Evolutionary conservation across 2,329 filamentous ascomycete genomes (phyloP).

Genomic region (Aspergillus ibericus): DNA sequence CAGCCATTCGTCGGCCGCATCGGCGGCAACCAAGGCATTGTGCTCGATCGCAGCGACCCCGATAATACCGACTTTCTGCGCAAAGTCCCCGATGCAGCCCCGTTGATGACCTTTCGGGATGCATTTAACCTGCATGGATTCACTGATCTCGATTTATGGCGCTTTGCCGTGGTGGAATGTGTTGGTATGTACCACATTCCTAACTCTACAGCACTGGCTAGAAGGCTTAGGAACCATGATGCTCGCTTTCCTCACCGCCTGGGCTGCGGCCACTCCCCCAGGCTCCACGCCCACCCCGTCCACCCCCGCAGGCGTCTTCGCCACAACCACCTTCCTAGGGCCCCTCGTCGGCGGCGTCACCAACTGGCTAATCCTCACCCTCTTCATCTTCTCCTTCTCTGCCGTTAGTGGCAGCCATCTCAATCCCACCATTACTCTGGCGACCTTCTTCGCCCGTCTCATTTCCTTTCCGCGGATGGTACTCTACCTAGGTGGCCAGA

Average conservation of each 20-base stretch:
- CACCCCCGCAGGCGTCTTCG: conserved; percentile 26
- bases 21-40: conserved; percentile 12
- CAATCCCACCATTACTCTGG: conserved; percentile 56
- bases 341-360: conserved; percentile 39
- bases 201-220: too few relatives aligned
- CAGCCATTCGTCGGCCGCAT: conserved; percentile 13
- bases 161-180: conserved; percentile 44
- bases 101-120: conserved; percentile 29
- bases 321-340: conserved; percentile 28
- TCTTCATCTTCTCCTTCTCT: conserved; percentile 53
- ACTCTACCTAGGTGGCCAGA: conserved; percentile 51
- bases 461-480: conserved; percentile 51
- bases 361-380: conserved; percentile 44
- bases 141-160: conserved; percentile 38
- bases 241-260: conserved; percentile 27
- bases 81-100: conserved; percentile 42
- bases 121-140: conserved; percentile 39
- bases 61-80: conserved; percentile 25
- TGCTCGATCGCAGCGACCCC: conserved; percentile 24
- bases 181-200: conserved; percentile 35
- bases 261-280: conserved; percentile 17
- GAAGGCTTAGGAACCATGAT: conserved; percentile 28
- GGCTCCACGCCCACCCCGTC: conserved; percentile 6
- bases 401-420: conserved; percentile 55
- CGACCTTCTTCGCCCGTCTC: conserved; percentile 53